Base-by-base conservation (phyloP, 495 filamentous ascomycete species). In the Cryomyces antarcticus region DNA sequence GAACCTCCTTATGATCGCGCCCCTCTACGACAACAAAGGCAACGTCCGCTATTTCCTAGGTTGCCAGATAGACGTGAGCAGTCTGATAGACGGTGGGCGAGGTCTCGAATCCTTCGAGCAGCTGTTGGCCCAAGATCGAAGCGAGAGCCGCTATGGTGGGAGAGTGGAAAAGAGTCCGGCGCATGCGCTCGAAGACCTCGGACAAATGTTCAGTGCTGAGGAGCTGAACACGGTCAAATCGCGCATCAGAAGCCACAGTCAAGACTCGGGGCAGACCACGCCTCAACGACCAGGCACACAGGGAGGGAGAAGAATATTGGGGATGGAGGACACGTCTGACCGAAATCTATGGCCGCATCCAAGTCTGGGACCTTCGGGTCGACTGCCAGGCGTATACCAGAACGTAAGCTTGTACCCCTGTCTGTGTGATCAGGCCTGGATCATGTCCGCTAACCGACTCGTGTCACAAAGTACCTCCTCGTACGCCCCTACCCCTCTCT, bases 1-100 rank as follows among this genome's bases (percentile, higher is more conserved):
- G 69, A 81, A 79, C 46, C 61, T 81, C 4, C 57, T 78, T 12
- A 72, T 77, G 65, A 66, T 67, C 31, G 68, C 74, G 1, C 75
- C 75, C 11, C 60, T 80, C 0, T 64, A 68, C 42, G 75, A 80
- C 48, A 76, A 66, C 47, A 64, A 64, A 44, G 75, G 75, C 30
- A 57, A 58, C 0, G 61, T 73, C 11, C 59, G 68, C 34, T 78
- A 80, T 50, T 72, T 70, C 49, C 66, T 80, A 38, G 73, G 75
- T 42, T 72, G 70, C 13, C 72, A 78, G 52, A 64, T 78, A 10
- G 75, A 78, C 43, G 70, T 80, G 34, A 72, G 66, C 10, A 63
- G 69, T 17, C 57, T 78, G 4, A 59, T 69, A 31, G 69, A 73
- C 42, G 70, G 73, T 37, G 74, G 68, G 36, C 55, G 62, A 4